phyloP scores from a whole-genome alignment of 805 yeast species.

The Metschnikowia continentalis region DNA sequence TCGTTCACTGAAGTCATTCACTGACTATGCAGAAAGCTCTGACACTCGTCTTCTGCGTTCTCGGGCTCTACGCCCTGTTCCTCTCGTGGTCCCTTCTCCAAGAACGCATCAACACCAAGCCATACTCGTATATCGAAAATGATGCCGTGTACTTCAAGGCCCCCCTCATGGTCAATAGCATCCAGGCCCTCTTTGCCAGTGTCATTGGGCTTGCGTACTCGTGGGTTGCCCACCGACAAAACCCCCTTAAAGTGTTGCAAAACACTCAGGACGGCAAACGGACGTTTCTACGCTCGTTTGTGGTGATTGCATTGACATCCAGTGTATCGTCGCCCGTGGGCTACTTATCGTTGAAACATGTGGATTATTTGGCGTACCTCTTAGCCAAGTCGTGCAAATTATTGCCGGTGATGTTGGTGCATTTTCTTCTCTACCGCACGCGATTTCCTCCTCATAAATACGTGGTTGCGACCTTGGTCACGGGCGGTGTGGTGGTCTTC shows the following conservation, averaged over 20 bases:
- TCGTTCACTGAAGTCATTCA: too few species aligned
- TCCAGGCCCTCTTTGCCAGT: slow-evolving; percentile 73
- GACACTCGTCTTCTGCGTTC: slow-evolving; percentile 31
- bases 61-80: slow-evolving; percentile 83
- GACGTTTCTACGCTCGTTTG: slow-evolving; percentile 29
- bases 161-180: slow-evolving; percentile 70
- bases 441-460: slow-evolving; percentile 74
- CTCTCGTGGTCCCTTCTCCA: slow-evolving; percentile 90
- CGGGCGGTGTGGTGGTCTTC: slow-evolving; percentile 78
- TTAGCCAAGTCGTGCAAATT: slow-evolving; percentile 91
- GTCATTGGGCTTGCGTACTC: slow-evolving; percentile 63
- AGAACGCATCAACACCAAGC: slow-evolving; percentile 76
- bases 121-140: slow-evolving; percentile 52
- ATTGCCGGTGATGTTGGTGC: slow-evolving; percentile 91
- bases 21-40: slow-evolving; percentile 4
- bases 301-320: slow-evolving; percentile 65
- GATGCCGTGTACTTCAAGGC: slow-evolving; percentile 54
- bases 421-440: slow-evolving; percentile 63
- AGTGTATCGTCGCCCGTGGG: slow-evolving; percentile 82
- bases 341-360: slow-evolving; percentile 70
- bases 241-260: slow-evolving; percentile 11
- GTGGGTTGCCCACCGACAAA: slow-evolving; percentile 24
- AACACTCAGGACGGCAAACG: not conserved
- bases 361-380: slow-evolving; percentile 79
- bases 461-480: slow-evolving; percentile 71